These are phyloP conservation scores for Amanita pseudoporphyria DNA, from an alignment of 768 basidiomycete species.

Conservation along the genomic window DNA sequence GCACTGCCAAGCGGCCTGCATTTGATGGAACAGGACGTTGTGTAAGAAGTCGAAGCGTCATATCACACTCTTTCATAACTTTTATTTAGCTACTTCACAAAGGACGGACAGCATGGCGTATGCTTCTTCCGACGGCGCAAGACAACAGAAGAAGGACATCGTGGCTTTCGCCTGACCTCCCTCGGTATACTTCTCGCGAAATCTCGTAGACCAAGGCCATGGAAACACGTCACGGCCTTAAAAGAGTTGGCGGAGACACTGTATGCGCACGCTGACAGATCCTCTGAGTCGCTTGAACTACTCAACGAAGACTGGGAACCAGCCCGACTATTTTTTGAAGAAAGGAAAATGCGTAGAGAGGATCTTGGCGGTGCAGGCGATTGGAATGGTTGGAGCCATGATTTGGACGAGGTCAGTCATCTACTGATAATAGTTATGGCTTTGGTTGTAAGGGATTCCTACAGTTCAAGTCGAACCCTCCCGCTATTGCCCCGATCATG, in stretches of 20 bases:
- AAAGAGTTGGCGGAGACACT: constrained; percentile 46
- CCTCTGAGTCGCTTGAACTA: constrained; percentile 26
- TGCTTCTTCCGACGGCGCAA: constrained; percentile 64
- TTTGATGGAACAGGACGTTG: constrained; percentile 66
- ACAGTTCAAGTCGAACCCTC: constrained; percentile 19
- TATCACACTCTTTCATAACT: background rate
- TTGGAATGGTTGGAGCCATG: constrained; percentile 63
- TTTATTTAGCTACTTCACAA: constrained; percentile 55
- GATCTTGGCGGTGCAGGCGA: constrained; percentile 48
- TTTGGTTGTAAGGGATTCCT: background rate
- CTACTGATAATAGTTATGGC: background rate
- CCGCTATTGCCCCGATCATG: constrained; percentile 41
- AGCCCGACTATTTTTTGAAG: constrained; percentile 54
- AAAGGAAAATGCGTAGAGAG: constrained; percentile 38
- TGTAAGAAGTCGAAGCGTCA: constrained; percentile 35
- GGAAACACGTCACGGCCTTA: constrained; percentile 58
- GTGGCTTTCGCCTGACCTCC: constrained; percentile 73
- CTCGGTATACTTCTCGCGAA: constrained; percentile 65
- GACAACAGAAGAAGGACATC: constrained; percentile 62
- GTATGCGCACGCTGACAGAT: constrained; percentile 20
- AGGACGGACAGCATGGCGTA: constrained; percentile 59
- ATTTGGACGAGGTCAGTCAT: constrained; percentile 43
- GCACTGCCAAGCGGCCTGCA: constrained; percentile 78
- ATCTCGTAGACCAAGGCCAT: constrained; percentile 60
- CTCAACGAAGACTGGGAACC: constrained; percentile 54